Conservation (phyloP, 192 early-diverging fungal genomes). For the Umbelopsis ramanniana region DNA sequence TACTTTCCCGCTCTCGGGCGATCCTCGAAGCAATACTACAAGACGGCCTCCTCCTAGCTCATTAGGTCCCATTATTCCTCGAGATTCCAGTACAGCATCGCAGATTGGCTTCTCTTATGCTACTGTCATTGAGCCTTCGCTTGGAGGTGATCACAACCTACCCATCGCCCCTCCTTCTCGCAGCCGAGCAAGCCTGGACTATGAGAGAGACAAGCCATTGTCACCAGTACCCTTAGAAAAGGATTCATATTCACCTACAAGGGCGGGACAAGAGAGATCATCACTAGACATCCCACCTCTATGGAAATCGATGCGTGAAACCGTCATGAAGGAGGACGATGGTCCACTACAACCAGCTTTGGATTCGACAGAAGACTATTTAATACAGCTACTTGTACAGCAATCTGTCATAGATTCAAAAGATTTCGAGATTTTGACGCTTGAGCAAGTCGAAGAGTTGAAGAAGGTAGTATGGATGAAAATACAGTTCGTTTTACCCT, state of each 20-base stretch:
- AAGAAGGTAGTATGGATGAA: slow-evolving; percentile 47
- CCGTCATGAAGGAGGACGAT: neutral
- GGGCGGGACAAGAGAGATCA: neutral
- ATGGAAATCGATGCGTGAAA: slow-evolving; percentile 13
- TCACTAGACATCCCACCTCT: slow-evolving; percentile 11
- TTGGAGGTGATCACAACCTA: neutral
- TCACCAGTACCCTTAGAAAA: neutral
- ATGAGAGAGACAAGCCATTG: neutral
- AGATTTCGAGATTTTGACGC: slow-evolving; percentile 53
- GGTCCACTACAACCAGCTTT: neutral
- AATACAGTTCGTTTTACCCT: neutral
- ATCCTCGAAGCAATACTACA: slow-evolving; percentile 4
- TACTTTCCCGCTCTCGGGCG: neutral
- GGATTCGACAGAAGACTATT: slow-evolving; percentile 48
- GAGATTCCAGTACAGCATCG: slow-evolving; percentile 1
- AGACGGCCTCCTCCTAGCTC: neutral
- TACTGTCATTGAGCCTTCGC: slow-evolving; percentile 9
- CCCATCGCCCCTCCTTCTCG: neutral
- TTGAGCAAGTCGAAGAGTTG: slow-evolving; percentile 56
- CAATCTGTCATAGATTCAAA: slow-evolving; percentile 60
- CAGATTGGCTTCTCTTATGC: slow-evolving; percentile 17
- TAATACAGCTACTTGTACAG: slow-evolving; percentile 53
- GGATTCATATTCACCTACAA: neutral
- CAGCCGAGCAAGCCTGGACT: neutral
- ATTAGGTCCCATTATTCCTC: neutral